Base-by-base conservation (phyloP, 1,139 yeast species). In the Entelexis sorbosivorans region DNA sequence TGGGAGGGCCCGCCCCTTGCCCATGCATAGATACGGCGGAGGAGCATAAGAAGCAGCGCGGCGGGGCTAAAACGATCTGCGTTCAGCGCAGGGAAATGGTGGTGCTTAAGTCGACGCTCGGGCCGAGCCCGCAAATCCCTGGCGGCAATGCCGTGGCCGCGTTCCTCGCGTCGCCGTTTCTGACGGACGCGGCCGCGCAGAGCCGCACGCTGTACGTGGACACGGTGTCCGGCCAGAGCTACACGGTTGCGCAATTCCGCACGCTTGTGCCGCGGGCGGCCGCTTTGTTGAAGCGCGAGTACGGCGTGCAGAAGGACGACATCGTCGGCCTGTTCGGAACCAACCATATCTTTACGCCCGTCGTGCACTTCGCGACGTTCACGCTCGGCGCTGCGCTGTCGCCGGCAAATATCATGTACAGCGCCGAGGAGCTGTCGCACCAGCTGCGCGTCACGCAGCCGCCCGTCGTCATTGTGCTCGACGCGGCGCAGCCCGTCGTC, bases 351-450 rank as follows among this genome's bases (percentile, higher is more conserved):
- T 61, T 59, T 52, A 58, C 61, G 24, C 63, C 67, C 2, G 51
- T 60, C 1, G 51, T 67, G 17, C 69, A 67, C 47, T 60, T 61
- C 43, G 69, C 65, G 1, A 59, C 64, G 16, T 56, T 67, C n/a
- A 54, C 63, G 26, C 58, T 62, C 13, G 72, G 70, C 10, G 72
- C 64, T 5, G 52, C 64, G 5, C 58, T 69, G 20, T 60, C 68
- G 5, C 72, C 72, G 4, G 70, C 69, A 1, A 69, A 67, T 51
- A 59, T 64, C 29, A 62, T 64, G 46, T 69, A 68, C 55, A 56
- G 58, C 16, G 60, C 65, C 19, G 60, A 59, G 26, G 73, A 69
- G 55, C 62, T 69, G 13, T 59, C 61, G 19, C 67, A 66, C 52
- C 73, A 70, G 57, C 53, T 69, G 38, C 52, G 55, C 31, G 58